Percentiles rank a stretch among this genome's conserved stretches.
Conservation (phyloP, 805 yeast species). For the Candida krabiensis region DNA sequence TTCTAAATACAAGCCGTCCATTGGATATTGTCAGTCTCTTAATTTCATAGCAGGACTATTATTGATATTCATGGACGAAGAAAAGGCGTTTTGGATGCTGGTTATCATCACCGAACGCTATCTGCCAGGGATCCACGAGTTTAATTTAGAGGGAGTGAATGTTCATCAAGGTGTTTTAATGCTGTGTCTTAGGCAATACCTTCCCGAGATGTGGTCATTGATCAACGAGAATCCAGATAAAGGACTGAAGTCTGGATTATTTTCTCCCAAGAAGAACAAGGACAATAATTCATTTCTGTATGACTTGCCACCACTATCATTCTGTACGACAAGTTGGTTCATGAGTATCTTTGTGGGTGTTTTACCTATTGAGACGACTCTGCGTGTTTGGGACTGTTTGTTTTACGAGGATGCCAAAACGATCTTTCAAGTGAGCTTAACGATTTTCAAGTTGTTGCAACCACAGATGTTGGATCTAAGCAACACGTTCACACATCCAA, state of each 20-base stretch:
- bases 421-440: constrained; percentile 76
- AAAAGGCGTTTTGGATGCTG: constrained; percentile 92
- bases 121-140: constrained; percentile 88
- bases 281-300: constrained; percentile 52
- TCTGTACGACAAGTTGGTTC: constrained; percentile 97
- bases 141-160: constrained; percentile 89
- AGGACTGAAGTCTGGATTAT: not conserved
- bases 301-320: constrained; percentile 83
- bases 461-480: constrained; percentile 47
- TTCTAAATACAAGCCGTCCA: constrained; percentile 80
- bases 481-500: constrained; percentile 14
- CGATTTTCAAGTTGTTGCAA: constrained; percentile 75
- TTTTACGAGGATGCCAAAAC: constrained; percentile 91
- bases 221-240: constrained; percentile 33
- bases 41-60: constrained; percentile 89
- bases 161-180: constrained; percentile 92
- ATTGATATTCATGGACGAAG: constrained; percentile 84
- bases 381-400: constrained; percentile 92
- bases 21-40: constrained; percentile 95
- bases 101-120: constrained; percentile 84
- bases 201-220: constrained; percentile 76
- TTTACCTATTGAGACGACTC: constrained; percentile 82
- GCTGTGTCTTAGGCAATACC: constrained; percentile 79
- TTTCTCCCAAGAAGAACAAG: constrained; percentile 28
- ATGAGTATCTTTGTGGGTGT: constrained; percentile 95